Base-by-base conservation (phyloP, 2,329 filamentous ascomycete genomes). In the Hawksworthiomyces lignivorus region DNA sequence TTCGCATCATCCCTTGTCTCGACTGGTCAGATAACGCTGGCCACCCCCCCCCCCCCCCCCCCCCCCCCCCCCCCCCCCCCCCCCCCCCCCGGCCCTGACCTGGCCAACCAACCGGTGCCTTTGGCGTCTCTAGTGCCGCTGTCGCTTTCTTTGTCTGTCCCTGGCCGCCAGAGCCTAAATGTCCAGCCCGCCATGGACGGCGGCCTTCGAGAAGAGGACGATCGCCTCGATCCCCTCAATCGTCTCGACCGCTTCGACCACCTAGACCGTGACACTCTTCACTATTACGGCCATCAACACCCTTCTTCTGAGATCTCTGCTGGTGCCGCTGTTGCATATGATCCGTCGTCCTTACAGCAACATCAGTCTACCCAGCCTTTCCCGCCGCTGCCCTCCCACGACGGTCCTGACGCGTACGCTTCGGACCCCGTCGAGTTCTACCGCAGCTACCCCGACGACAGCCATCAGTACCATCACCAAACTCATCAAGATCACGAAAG, bases 141-240 rank as follows among this genome's bases (percentile, higher is more conserved):
- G n/a, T n/a, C n/a, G n/a, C n/a, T n/a, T n/a, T n/a, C n/a, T n/a
- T n/a, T n/a, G n/a, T n/a, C n/a, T n/a, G n/a, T 35, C 18, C 17
- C 37, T 35, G 47, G 41, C 42, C 22, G 47, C 33, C 41, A 48
- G 40, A 49, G 50, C 55, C 59, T 58, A 62, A 62, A 63, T 62
- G 61, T 61, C 47, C 51, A 49, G 51, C 48, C 52, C 54, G 68
- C 62, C 61, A 74, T 73, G 69, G 68, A 72, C 61, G 59, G 58
- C 56, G 62, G 58, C 58, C 62, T 60, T 57, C 61, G 58, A 61
- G 60, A 68, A 57, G 62, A 66, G 56, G 62, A 65, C 56, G 62
- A 61, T 56, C 57, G 55, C 53, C 37, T 43, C 37, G 45, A 47
- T 38, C 45, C 41, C 39, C 39, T 17, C 29, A 33, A 40, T 39